Evolutionary conservation across 495 filamentous ascomycete genomes (phyloP).

Genomic region (Lasiosphaeria hispida): DNA sequence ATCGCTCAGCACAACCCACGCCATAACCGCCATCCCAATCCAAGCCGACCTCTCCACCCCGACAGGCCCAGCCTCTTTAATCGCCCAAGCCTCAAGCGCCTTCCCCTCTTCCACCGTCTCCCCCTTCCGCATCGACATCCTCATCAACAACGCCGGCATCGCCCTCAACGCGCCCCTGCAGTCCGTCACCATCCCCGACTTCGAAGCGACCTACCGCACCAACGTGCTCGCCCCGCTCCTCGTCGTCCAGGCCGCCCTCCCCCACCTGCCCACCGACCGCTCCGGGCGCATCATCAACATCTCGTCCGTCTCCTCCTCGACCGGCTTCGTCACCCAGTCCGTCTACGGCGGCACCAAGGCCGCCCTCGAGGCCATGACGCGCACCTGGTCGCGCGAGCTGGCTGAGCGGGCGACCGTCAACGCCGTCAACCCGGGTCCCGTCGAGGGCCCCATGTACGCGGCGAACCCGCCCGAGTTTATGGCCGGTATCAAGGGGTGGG

Average conservation of each 20-base stretch:
- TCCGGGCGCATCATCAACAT: conserved; percentile 78
- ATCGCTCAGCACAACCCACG: conserved; percentile 40
- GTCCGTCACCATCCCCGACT: conserved; percentile 57
- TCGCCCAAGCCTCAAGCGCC: conserved; percentile 30
- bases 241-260: conserved; percentile 66
- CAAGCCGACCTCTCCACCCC: conserved; percentile 47
- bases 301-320: conserved; percentile 63
- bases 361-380: conserved; percentile 87
- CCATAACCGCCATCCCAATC: conserved; percentile 35
- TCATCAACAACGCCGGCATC: conserved; percentile 87
- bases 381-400: conserved; percentile 83
- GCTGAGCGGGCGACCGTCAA: conserved; percentile 79
- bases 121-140: conserved; percentile 72
- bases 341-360: conserved; percentile 90
- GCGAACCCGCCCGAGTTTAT: conserved; percentile 42
- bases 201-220: conserved; percentile 68
- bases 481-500: conserved; percentile 47
- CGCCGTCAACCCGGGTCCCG: conserved; percentile 83
- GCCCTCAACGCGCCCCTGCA: conserved; percentile 59
- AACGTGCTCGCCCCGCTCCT: conserved; percentile 88
- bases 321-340: conserved; percentile 68
- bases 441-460: conserved; percentile 69
- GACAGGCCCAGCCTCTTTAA: conserved; percentile 36
- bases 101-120: conserved; percentile 24
- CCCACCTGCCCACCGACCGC: conserved; percentile 70